These are phyloP conservation scores for Hypoxylon sp. DNA, from an alignment of 2,329 filamentous ascomycete genomes.

Conservation along the genomic window DNA sequence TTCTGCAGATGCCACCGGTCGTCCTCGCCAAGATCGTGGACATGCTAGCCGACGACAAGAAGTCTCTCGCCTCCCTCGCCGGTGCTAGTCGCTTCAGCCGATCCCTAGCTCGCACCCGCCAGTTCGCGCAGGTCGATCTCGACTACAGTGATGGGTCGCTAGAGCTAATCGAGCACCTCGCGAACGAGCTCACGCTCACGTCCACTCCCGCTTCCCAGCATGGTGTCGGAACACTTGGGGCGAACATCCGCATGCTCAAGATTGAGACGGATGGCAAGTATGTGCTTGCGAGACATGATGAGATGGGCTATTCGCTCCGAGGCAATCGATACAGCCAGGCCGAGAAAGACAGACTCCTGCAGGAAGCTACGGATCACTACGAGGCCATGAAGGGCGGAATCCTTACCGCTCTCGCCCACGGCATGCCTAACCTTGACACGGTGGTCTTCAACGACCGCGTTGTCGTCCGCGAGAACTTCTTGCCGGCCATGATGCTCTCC, in stretches of 20 bases:
- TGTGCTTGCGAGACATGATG: no score
- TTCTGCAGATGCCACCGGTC: conserved; percentile 1
- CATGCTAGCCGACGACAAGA: conserved; percentile 8
- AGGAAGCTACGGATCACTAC: no score
- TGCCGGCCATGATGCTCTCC: neutral
- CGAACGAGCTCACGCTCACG: neutral
- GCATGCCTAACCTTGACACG: conserved; percentile 8
- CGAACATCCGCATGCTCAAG: neutral
- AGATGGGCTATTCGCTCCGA: no score
- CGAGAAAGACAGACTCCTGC: no score
- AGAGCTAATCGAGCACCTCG: neutral
- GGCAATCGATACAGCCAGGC: no score
- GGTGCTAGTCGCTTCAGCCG: conserved; percentile 12
- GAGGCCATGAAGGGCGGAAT: no score
- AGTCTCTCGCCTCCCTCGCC: conserved; percentile 8
- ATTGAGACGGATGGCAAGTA: neutral
- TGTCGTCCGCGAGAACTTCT: neutral
- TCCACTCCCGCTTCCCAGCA: no score
- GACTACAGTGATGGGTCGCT: neutral
- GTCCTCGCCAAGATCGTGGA: conserved; percentile 11
- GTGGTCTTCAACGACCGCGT: neutral
- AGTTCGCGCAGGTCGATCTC: conserved; percentile 13
- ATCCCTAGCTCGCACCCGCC: conserved; percentile 21
- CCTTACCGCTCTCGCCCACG: neutral
- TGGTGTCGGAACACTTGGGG: neutral